Evolutionary conservation across 2,329 filamentous ascomycete species (phyloP).

Genomic region (Coniosporium tulheliwenetii): DNA sequence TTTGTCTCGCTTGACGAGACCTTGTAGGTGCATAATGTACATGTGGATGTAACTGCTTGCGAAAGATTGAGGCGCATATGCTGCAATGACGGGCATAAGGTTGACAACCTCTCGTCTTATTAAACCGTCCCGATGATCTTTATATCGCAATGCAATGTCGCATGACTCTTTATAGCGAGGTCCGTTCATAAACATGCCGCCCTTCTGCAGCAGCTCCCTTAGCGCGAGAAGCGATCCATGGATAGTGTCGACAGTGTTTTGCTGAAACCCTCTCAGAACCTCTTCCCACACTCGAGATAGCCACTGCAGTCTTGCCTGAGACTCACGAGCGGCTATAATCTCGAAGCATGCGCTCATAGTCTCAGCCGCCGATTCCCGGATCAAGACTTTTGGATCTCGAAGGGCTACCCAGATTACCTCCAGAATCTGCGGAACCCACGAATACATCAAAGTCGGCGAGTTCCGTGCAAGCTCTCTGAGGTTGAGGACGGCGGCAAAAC

Average conservation of each 20-base stretch:
- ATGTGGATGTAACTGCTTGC: conserved; percentile 75
- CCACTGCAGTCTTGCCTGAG: conserved; percentile 72
- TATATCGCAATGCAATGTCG: conserved; percentile 81
- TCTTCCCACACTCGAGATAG: conserved; percentile 86
- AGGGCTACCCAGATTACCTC: conserved; percentile 94
- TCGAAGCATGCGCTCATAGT: conserved; percentile 91
- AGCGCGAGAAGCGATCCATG: conserved; percentile 90
- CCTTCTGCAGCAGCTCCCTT: conserved; percentile 83
- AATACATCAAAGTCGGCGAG: conserved; percentile 88
- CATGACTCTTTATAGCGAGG: conserved; percentile 75
- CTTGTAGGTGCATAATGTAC: conserved; percentile 92
- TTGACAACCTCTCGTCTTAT: conserved; percentile 82
- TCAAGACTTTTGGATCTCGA: conserved; percentile 77
- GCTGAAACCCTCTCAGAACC: conserved; percentile 61
- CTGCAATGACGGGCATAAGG: conserved; percentile 82
- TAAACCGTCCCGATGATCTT: conserved; percentile 77
- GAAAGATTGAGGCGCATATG: conserved; percentile 84
- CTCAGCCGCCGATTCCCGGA: conserved; percentile 80
- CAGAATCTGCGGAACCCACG: conserved; percentile 87
- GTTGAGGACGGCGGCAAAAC: conserved; percentile 85
- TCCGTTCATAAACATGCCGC: conserved; percentile 98
- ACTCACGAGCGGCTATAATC: conserved; percentile 86
- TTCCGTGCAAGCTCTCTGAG: conserved; percentile 82
- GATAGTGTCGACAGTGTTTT: conserved; percentile 69
- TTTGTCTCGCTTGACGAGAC: conserved; percentile 87